A percentile compares a stretch with the other conserved stretches of the same genome.
Conservation (phyloP, 176 grass and related monocot species). For the Cenchrus americanus region DNA sequence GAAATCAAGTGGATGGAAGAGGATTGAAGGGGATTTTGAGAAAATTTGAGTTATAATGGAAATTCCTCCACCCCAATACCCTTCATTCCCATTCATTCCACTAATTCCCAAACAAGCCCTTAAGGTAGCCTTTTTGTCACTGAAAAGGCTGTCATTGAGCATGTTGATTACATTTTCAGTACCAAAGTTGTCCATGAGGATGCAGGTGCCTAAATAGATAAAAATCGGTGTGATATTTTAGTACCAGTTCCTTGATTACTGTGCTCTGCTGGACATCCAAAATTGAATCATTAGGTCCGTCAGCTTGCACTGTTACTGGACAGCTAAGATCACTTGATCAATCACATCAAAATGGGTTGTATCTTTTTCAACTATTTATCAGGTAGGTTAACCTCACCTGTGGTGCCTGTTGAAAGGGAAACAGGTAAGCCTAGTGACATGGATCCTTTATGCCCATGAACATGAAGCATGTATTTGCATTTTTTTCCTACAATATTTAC, state of each 20-base stretch:
- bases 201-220: background rate
- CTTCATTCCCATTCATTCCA: too few species aligned
- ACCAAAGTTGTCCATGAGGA: background rate
- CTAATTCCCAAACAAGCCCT: too few species aligned
- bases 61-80: too few species aligned
- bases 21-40: too few species aligned
- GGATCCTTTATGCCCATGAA: slow-evolving; percentile 7
- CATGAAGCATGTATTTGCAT: background rate
- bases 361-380: slow-evolving; percentile 13
- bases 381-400: background rate
- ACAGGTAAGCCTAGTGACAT: background rate
- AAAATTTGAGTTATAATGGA: too few species aligned
- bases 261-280: slow-evolving; percentile 7
- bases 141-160: background rate
- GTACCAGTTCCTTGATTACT: slow-evolving; percentile 27
- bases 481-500: background rate
- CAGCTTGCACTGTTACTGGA: slow-evolving; percentile 29
- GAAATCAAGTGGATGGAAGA: too few species aligned
- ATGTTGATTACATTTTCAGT: slow-evolving; percentile 21
- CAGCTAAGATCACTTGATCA: slow-evolving; percentile 23
- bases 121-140: too few species aligned
- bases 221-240: background rate
- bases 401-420: slow-evolving; percentile 7
- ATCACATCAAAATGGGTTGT: slow-evolving; percentile 20
- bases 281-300: slow-evolving; percentile 5